A percentile compares a stretch with the other conserved stretches of the same genome.
phyloP scores from a whole-genome alignment of 108 stramenopile genomes.

The Nitzschia sp. region DNA sequence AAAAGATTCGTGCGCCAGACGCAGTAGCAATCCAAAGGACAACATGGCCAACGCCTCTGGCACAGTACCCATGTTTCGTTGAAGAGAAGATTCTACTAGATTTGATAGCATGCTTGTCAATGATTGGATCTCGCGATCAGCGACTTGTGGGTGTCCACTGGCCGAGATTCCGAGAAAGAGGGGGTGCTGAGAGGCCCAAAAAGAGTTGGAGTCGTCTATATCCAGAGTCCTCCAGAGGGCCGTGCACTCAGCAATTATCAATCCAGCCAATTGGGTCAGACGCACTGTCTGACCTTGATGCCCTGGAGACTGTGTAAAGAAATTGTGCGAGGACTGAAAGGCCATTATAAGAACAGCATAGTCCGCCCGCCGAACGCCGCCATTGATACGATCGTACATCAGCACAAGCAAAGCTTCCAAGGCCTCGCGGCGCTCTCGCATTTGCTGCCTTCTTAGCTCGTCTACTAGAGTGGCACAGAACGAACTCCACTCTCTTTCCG shows the following conservation, averaged over 20 bases:
- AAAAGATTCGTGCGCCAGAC: constrained; percentile 31
- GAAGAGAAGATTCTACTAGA: background rate
- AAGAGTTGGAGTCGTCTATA: background rate
- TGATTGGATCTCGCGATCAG: constrained; percentile 25
- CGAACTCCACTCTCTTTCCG: background rate
- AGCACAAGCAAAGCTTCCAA: constrained; percentile 56
- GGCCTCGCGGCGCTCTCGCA: constrained; percentile 49
- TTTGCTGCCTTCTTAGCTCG: constrained; percentile 2
- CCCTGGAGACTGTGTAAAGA: background rate
- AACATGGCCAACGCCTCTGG: constrained; percentile 53
- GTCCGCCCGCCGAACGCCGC: constrained; percentile 48
- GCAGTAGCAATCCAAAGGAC: constrained; percentile 64
- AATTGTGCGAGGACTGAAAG: constrained; percentile 7
- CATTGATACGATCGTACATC: constrained; percentile 57
- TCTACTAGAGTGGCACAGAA: constrained; percentile 4
- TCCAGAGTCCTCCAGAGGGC: constrained; percentile 62
- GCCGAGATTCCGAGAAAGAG: constrained; percentile 34
- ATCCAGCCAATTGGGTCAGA: constrained; percentile 39
- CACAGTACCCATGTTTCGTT: constrained; percentile 15
- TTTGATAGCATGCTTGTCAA: constrained; percentile 9
- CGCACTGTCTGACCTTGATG: background rate
- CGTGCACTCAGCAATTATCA: constrained; percentile 59
- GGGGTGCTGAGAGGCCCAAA: constrained; percentile 53
- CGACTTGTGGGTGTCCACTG: background rate
- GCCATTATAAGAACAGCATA: constrained; percentile 17